Percentiles rank a stretch among this genome's conserved stretches.
Evolutionary conservation across 2,329 filamentous ascomycete species (phyloP).

Genomic region (Beauveria australis): DNA sequence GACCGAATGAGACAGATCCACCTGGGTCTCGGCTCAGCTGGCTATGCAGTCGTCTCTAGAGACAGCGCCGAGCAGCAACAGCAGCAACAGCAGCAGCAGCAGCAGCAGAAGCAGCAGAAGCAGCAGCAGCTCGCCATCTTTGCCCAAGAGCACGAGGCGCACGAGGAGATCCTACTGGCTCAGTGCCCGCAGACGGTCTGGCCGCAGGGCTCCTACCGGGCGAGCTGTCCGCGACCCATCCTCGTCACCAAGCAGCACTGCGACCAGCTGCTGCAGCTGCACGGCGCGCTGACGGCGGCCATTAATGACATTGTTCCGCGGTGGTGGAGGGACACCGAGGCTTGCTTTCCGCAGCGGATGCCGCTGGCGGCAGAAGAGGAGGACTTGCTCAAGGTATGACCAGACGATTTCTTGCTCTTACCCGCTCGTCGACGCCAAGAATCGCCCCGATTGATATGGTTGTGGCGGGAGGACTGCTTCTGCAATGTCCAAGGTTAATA

Average conservation of each 20-base stretch:
- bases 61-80: neutral
- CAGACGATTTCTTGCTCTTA: no score
- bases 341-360: slow-evolving; percentile 25
- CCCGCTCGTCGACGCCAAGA: no score
- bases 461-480: no score
- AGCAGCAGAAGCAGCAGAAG: neutral
- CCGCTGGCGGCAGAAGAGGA: slow-evolving; percentile 24
- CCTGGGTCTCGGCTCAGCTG: neutral
- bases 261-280: slow-evolving; percentile 21
- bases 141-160: slow-evolving; percentile 14
- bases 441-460: no score
- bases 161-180: slow-evolving; percentile 15
- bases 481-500: no score
- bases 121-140: slow-evolving; percentile 5
- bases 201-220: slow-evolving; percentile 20
- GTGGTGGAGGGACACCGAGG: slow-evolving; percentile 29
- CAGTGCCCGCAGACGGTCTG: slow-evolving; percentile 21
- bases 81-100: neutral
- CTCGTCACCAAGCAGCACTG: slow-evolving; percentile 24
- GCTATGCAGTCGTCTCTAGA: neutral
- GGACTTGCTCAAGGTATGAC: slow-evolving; percentile 19
- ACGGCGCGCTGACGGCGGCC: slow-evolving; percentile 23
- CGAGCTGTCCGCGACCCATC: slow-evolving; percentile 26
- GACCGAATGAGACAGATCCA: neutral
- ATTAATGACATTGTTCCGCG: slow-evolving; percentile 28